Conservation (phyloP, 305 asterid species). For the Petunia hybrid region DNA sequence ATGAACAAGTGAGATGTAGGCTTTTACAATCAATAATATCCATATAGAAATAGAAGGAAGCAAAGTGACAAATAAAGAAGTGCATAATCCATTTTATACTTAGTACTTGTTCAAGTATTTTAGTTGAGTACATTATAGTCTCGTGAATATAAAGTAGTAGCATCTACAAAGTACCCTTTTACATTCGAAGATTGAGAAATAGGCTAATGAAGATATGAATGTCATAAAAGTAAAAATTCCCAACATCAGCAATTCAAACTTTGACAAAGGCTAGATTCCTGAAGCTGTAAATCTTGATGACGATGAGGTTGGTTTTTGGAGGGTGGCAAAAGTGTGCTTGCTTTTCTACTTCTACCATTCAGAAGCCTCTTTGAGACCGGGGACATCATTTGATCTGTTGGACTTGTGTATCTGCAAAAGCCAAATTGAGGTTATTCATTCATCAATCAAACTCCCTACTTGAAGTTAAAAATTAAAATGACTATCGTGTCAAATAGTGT, state of each 20-base stretch:
- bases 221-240: not conserved
- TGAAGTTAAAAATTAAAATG: too few species aligned
- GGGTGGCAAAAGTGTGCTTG: slow-evolving; percentile 62
- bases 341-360: slow-evolving; percentile 53
- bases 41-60: too few species aligned
- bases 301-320: slow-evolving; percentile 47
- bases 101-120: too few species aligned
- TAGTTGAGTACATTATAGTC: too few species aligned
- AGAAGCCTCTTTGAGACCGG: slow-evolving; percentile 79
- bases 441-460: not conserved
- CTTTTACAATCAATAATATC: too few species aligned
- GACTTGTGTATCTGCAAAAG: slow-evolving; percentile 70
- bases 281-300: slow-evolving; percentile 29
- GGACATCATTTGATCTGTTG: slow-evolving; percentile 90
- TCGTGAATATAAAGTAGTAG: too few species aligned
- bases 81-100: too few species aligned
- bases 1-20: too few species aligned
- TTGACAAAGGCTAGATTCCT: slow-evolving; percentile 35
- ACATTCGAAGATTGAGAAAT: too few species aligned
- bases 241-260: slow-evolving; percentile 23
- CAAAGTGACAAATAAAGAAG: too few species aligned
- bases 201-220: not conserved
- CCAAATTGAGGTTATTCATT: not conserved
- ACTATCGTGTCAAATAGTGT: too few species aligned
- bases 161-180: too few species aligned